Conservation (phyloP, 1,139 yeast species). For the Yamadazyma friedrichii region DNA sequence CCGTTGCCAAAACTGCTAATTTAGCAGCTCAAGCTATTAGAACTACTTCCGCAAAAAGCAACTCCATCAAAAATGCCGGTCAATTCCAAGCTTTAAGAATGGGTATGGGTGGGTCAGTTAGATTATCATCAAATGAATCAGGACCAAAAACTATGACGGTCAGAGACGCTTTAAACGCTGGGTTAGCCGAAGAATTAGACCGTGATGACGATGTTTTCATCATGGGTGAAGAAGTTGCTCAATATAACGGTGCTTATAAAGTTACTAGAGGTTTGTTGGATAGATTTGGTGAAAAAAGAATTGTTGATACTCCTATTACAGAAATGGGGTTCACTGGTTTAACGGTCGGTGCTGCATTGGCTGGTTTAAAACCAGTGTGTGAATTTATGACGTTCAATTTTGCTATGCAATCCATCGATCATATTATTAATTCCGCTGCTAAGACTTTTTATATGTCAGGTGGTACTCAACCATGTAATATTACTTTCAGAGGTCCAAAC, state of each 20-base stretch:
- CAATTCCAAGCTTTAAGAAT: constrained; percentile 39
- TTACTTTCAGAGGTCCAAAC: constrained; percentile 98
- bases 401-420: constrained; percentile 99
- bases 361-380: constrained; percentile 94
- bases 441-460: constrained; percentile 99
- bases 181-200: constrained; percentile 96
- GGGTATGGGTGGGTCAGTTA: constrained; percentile 24
- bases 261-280: constrained; percentile 94
- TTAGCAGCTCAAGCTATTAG: constrained; percentile 40
- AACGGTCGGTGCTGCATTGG: constrained; percentile 96
- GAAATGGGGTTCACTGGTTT: constrained; percentile 99
- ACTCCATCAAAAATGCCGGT: constrained; percentile 26
- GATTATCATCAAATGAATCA: constrained; percentile 49
- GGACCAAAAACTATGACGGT: constrained; percentile 77
- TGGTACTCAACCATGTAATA: constrained; percentile 95
- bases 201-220: constrained; percentile 90
- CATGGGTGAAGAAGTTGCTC: constrained; percentile 99
- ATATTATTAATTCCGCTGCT: constrained; percentile 96
- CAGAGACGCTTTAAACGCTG: constrained; percentile 94
- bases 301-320: constrained; percentile 96
- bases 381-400: constrained; percentile 99
- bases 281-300: constrained; percentile 95
- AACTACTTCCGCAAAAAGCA: constrained; percentile 6
- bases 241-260: constrained; percentile 98
- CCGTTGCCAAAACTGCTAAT: constrained; percentile 49